Conservation (phyloP, 768 basidiomycete genomes). For the Boletales sp. region DNA sequence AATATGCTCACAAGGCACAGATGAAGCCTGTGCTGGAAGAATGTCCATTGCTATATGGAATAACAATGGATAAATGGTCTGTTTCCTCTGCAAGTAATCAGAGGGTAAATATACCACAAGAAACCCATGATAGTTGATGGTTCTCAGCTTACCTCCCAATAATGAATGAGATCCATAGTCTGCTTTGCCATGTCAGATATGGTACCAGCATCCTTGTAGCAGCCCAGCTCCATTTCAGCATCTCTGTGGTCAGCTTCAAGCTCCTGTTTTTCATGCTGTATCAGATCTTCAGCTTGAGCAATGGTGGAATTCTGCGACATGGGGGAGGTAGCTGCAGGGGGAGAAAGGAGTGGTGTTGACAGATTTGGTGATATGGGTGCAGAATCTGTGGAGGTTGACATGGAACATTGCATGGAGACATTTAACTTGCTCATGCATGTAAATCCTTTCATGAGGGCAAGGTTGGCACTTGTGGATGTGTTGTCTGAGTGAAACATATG, state of each 20-base stretch:
- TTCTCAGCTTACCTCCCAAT: neutral
- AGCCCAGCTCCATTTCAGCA: neutral
- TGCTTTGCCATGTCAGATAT: neutral
- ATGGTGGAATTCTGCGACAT: no score
- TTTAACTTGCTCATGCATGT: neutral
- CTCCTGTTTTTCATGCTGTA: neutral
- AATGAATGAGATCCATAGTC: neutral
- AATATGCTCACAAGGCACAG: slow-evolving; percentile 31
- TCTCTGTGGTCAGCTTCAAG: neutral
- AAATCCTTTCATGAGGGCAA: neutral
- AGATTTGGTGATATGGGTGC: neutral
- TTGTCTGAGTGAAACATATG: no score
- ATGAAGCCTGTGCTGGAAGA: slow-evolving; percentile 31
- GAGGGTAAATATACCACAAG: neutral
- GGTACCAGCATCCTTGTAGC: neutral
- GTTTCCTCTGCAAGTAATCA: neutral
- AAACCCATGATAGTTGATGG: neutral
- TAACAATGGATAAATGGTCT: slow-evolving; percentile 17
- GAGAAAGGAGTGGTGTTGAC: neutral
- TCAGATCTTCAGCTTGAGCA: neutral
- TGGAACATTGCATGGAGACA: neutral
- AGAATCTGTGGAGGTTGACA: slow-evolving; percentile 1
- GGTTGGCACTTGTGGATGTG: neutral
- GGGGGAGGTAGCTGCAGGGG: neutral
- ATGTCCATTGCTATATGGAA: slow-evolving; percentile 30